Evolutionary conservation across 208 protist genomes (phyloP).

Genomic region (Naegleria lovaniensis): DNA sequence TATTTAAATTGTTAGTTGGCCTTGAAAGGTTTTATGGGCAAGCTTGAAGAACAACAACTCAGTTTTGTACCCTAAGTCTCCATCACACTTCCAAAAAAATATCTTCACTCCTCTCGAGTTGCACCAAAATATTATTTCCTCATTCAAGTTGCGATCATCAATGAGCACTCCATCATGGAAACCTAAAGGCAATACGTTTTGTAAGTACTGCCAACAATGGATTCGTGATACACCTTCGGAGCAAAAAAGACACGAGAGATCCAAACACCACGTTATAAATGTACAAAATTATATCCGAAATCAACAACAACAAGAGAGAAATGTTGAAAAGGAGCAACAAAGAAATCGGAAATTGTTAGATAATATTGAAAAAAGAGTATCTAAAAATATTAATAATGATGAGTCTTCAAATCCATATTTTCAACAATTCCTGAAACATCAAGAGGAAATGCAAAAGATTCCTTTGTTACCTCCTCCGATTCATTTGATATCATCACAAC

Average conservation of each 20-base stretch:
- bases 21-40: too few species aligned
- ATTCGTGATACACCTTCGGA: background rate
- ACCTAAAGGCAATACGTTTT: background rate
- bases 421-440: background rate
- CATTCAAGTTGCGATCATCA: too few species aligned
- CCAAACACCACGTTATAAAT: slow-evolving; percentile 5
- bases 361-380: background rate
- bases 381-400: background rate
- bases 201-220: background rate
- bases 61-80: too few species aligned
- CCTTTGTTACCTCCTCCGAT: background rate
- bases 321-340: background rate
- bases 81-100: too few species aligned
- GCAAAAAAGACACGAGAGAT: slow-evolving; percentile 1
- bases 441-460: background rate
- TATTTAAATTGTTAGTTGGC: too few species aligned
- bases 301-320: background rate
- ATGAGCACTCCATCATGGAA: background rate
- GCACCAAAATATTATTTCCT: too few species aligned
- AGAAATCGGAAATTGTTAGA: background rate
- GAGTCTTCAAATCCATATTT: background rate
- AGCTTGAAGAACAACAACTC: too few species aligned
- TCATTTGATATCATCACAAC: background rate
- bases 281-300: background rate
- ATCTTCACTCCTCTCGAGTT: too few species aligned